Conservation (phyloP, 352 stramenopile genomes). For the Globisporangium nodosum region DNA sequence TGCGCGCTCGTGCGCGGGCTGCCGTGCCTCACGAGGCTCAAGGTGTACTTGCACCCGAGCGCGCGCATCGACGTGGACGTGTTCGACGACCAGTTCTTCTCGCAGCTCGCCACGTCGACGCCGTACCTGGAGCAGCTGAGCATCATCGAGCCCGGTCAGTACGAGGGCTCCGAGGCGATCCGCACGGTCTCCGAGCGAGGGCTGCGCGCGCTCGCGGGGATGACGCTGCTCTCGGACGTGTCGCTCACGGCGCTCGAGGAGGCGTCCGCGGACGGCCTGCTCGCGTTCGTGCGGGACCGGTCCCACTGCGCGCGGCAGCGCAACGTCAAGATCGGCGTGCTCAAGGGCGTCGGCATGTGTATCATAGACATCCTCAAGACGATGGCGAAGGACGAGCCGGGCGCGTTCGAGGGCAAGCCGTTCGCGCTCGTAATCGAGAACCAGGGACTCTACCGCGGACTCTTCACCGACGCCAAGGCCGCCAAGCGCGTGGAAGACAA, state of each 20-base stretch:
- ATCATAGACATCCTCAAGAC: conserved; percentile 25
- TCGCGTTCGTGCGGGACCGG: conserved; percentile 22
- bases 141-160: conserved; percentile 27
- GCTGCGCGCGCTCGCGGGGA: conserved; percentile 20
- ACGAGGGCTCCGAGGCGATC: conserved; percentile 25
- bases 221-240: conserved; percentile 35
- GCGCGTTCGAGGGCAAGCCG: conserved; percentile 14
- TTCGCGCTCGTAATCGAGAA: conserved; percentile 41
- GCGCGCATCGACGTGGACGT: conserved; percentile 31
- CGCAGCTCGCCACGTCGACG: conserved; percentile 15
- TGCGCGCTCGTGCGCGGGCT: conserved; percentile 26
- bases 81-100: conserved; percentile 32
- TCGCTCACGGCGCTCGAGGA: conserved; percentile 23
- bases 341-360: conserved; percentile 25
- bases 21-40: conserved; percentile 28
- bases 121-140: conserved; percentile 30
- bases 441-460: conserved; percentile 23
- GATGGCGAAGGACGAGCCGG: conserved; percentile 18
- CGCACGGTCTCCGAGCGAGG: conserved; percentile 24
- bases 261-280: conserved; percentile 14
- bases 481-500: conserved; percentile 23
- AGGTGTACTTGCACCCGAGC: conserved; percentile 31
- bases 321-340: conserved; percentile 36
- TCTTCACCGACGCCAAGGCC: conserved; percentile 12
- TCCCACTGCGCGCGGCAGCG: conserved; percentile 26